phyloP scores from a whole-genome alignment of 805 yeast genomes.

The Ogataea pignaliae region DNA sequence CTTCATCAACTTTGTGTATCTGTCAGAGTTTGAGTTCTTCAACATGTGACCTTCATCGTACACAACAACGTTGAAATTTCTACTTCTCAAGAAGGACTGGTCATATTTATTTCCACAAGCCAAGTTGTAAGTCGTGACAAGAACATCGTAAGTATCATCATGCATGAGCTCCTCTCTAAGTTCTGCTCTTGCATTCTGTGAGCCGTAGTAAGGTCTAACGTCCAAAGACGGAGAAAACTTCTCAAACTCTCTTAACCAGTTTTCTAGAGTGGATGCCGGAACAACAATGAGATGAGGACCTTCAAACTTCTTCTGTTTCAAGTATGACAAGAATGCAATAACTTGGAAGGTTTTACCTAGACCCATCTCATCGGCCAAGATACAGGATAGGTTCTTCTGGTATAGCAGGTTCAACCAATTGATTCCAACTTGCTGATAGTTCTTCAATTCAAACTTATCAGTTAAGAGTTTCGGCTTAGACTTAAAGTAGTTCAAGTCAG shows the following conservation, averaged over 20 bases:
- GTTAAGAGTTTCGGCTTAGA: conserved; percentile 70
- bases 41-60: conserved; percentile 98
- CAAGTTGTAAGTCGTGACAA: conserved; percentile 89
- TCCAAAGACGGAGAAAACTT: conserved; percentile 78
- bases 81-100: conserved; percentile 67
- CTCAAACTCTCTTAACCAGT: conserved; percentile 93
- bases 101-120: conserved; percentile 87
- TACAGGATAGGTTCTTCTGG: conserved; percentile 77
- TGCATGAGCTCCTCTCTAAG: conserved; percentile 65
- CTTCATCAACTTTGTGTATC: conserved; percentile 84
- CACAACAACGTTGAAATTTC: conserved; percentile 80
- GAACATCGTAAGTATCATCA: conserved; percentile 66
- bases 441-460: conserved; percentile 63
- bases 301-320: conserved; percentile 53
- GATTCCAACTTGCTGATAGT: conserved; percentile 94
- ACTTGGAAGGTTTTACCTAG: conserved; percentile 97
- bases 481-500: conserved; percentile 43
- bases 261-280: conserved; percentile 94
- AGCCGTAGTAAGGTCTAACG: conserved; percentile 93
- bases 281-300: conserved; percentile 95
- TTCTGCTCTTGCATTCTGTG: conserved; percentile 78
- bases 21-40: conserved; percentile 82
- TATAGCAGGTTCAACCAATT: conserved; percentile 88
- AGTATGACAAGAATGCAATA: conserved; percentile 82
- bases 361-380: conserved; percentile 98